Base-by-base conservation (phyloP, 148 eudicot genomes). In the Drosera capensis region DNA sequence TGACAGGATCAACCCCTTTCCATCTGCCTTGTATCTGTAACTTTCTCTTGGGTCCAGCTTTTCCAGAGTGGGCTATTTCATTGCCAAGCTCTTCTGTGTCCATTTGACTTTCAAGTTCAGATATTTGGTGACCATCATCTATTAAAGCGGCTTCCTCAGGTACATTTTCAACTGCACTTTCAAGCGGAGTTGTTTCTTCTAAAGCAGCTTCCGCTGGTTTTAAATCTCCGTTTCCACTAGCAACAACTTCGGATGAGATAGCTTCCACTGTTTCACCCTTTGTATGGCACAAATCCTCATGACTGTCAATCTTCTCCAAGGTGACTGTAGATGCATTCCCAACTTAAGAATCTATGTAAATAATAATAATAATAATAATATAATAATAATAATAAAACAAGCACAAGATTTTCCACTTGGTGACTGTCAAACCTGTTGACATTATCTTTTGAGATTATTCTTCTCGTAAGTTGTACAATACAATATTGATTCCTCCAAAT, bases 1-100 rank as follows among this genome's bases (percentile, higher is more conserved):
- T 46, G 48, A 90, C 87, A 34, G 99, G 99, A 43, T 90, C 99
- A 37, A 90, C 75, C 14, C 99, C 95, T 71, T 59, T 84, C 99
- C 99, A 90, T 65, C 68, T 84, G 14, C 95, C 99, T 55, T 85
- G 95, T 23, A 59, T 62, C 60, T 84, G 93, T 37, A 80, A 55
- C 76, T 90, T 85, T 40, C 94, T 85, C 68, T 85, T 90, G 2
- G 57, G 61, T 14, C 76, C 70, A 7, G 56, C 68, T 44, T 57
- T 53, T 38, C 70, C 66, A 42, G 68, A 17, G 34, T 43, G 67
- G 54, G 62, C 18, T 48, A 39, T 65, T 51, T 35, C 46, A 51
- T 45, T 56, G 39, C 40, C 28, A 49, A 56, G 60, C 25, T 53
- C 49, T 51, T 66, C 57, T 45, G 57, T 59, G 24, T 66, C 71